These are phyloP conservation scores for Xylaria digitata DNA, from an alignment of 2,329 filamentous ascomycete genomes.

Conservation along the genomic window DNA sequence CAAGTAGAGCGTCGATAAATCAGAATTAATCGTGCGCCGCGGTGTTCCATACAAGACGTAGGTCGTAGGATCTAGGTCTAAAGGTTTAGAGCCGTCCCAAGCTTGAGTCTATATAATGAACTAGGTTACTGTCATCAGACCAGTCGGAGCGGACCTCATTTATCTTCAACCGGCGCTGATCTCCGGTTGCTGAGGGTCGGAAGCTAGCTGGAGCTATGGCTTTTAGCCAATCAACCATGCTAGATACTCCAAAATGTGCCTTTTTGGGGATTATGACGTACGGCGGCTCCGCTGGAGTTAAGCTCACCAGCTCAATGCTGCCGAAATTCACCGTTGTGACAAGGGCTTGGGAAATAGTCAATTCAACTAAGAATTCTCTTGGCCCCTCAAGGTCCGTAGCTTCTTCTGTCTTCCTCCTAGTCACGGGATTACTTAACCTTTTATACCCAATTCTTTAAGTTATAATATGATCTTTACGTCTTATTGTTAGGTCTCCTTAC, in stretches of 20 bases:
- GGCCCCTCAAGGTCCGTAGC: no score
- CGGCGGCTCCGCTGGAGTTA: conserved; percentile 1
- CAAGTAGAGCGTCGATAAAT: background rate
- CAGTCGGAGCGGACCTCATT: conserved; percentile 1
- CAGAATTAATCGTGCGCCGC: background rate
- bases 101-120: background rate
- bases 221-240: conserved; percentile 15
- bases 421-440: no score
- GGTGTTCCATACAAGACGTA: background rate
- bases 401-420: no score
- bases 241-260: background rate
- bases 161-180: conserved; percentile 1
- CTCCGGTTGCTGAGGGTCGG: background rate
- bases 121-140: background rate
- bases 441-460: no score
- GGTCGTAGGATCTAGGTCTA: background rate
- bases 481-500: no score
- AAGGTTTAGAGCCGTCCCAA: background rate
- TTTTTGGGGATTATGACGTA: background rate
- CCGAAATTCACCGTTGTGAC: no score
- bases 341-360: no score
- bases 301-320: background rate
- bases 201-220: background rate
- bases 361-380: no score
- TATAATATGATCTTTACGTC: no score